Conservation (phyloP, 2,329 filamentous ascomycete genomes). For the Colletotrichum acutatum region DNA sequence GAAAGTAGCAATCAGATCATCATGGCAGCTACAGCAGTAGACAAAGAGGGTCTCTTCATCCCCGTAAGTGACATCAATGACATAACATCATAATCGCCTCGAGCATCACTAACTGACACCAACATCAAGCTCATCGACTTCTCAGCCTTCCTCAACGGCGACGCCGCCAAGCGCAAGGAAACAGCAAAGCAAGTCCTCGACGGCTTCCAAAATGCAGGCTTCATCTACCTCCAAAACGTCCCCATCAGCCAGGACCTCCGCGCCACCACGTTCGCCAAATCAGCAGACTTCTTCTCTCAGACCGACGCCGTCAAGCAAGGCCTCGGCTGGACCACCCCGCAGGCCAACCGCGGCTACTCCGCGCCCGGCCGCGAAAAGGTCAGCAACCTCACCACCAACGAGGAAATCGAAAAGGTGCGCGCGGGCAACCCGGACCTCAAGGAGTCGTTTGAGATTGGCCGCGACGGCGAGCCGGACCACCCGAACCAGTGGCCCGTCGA, state of each 20-base stretch:
- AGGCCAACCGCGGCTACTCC: slow-evolving; percentile 80
- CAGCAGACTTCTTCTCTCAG: slow-evolving; percentile 77
- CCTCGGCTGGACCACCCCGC: slow-evolving; percentile 76
- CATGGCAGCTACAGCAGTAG: slow-evolving; percentile 57
- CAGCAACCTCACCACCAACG: slow-evolving; percentile 62
- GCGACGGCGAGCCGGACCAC: slow-evolving; percentile 65
- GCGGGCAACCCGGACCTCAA: slow-evolving; percentile 72
- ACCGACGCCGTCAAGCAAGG: slow-evolving; percentile 70
- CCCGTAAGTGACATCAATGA: slow-evolving; percentile 54
- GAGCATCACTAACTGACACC: slow-evolving; percentile 27
- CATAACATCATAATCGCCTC: neutral
- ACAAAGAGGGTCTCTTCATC: slow-evolving; percentile 64
- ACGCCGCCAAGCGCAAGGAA: slow-evolving; percentile 66
- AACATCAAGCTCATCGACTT: slow-evolving; percentile 79
- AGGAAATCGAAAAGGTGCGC: slow-evolving; percentile 68
- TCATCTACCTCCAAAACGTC: slow-evolving; percentile 88
- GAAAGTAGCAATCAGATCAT: slow-evolving; percentile 14
- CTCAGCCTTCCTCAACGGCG: slow-evolving; percentile 74
- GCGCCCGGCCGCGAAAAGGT: slow-evolving; percentile 78
- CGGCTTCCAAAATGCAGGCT: slow-evolving; percentile 87
- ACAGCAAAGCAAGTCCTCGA: slow-evolving; percentile 79
- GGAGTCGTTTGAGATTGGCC: slow-evolving; percentile 73
- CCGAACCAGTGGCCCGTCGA: slow-evolving; percentile 82
- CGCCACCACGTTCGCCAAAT: slow-evolving; percentile 71
- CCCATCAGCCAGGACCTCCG: slow-evolving; percentile 72